Conservation (phyloP, 2,329 filamentous ascomycete genomes). For the Thyridium curvatum region DNA sequence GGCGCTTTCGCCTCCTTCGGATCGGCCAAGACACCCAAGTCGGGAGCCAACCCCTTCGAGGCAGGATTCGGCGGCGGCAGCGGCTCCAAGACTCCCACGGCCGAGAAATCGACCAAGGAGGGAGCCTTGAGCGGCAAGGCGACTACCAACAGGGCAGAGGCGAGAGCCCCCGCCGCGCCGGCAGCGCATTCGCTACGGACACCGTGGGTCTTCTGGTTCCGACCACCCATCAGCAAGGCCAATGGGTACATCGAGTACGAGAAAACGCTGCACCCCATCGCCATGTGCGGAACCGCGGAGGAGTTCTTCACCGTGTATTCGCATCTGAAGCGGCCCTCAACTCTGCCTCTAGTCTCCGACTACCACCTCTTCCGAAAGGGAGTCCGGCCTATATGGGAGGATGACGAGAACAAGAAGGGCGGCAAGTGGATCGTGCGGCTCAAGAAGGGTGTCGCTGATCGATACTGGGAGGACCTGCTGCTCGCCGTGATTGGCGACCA, state of each 20-base stretch:
- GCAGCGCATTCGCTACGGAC: slow-evolving; percentile 62
- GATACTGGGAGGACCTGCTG: slow-evolving; percentile 94
- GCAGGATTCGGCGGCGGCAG: slow-evolving; percentile 26
- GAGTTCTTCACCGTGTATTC: slow-evolving; percentile 87
- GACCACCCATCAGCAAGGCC: slow-evolving; percentile 92
- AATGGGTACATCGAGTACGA: slow-evolving; percentile 86
- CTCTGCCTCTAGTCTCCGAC: slow-evolving; percentile 85
- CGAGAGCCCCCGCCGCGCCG: slow-evolving; percentile 36
- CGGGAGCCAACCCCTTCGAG: slow-evolving; percentile 75
- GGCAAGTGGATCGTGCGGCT: slow-evolving; percentile 96
- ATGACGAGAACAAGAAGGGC: slow-evolving; percentile 91
- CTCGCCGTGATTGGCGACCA: slow-evolving; percentile 90
- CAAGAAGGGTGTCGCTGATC: slow-evolving; percentile 94
- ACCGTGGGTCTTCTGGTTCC: slow-evolving; percentile 95
- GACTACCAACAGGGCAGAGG: slow-evolving; percentile 29
- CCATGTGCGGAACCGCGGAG: slow-evolving; percentile 73
- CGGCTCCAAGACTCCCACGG: slow-evolving; percentile 44
- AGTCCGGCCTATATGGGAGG: slow-evolving; percentile 96
- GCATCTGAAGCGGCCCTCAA: slow-evolving; percentile 84
- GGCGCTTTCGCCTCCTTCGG: slow-evolving; percentile 97
- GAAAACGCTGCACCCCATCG: slow-evolving; percentile 87
- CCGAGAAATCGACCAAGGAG: slow-evolving; percentile 58
- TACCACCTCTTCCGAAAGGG: slow-evolving; percentile 98
- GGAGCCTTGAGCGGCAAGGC: slow-evolving; percentile 17
- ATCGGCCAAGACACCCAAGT: slow-evolving; percentile 80